Base-by-base conservation (phyloP, 257 asterid species). In the Plantago elongata region DNA sequence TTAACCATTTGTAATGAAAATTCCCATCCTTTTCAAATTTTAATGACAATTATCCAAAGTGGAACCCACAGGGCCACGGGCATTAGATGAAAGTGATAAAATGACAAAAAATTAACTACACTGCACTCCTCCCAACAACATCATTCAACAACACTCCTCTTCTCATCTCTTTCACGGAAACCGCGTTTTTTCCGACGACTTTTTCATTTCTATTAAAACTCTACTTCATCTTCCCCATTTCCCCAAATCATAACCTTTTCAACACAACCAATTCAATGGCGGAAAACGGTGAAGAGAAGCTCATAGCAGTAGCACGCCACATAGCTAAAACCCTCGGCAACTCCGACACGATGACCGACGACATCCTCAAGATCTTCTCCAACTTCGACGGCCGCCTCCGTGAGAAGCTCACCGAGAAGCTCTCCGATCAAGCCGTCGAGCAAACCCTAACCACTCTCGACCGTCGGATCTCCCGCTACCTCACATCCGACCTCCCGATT, bases 221-320 rank as follows among this genome's bases (percentile, higher is more conserved):
- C 40, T 34, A 34, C 40, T 34, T 34, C 3, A 34, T 34, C 38
- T 5, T 5, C 38, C 38, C 3, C n/a, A n/a, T n/a, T n/a, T n/a
- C n/a, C 12, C 7, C 16, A 51, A 51, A 15, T n/a, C n/a, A n/a
- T n/a, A n/a, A n/a, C n/a, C n/a, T n/a, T n/a, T 14, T 22, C 22
- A 16, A 50, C 14, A 3, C 38, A 34, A 34, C 5, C 40, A 34
- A 34, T 34, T 52, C 37, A 14, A 89, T 89, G 99, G 91, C 92
- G 63, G 99, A 89, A 56, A 87, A 87, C 80, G 99, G 97, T 3
- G 98, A 91, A 74, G 95, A 91, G 70, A 91, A 91, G 85, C 79
- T 91, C 17, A 85, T 91, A 42, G 96, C 94, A 9, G 91, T 89
- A 1, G 99, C 99, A 9, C 96, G 99, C 54, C 95, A 93, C 80